A percentile compares a stretch with the other conserved stretches of the same genome.
phyloP scores from a whole-genome alignment of 495 filamentous ascomycete genomes.

The Penicillium lividum region DNA sequence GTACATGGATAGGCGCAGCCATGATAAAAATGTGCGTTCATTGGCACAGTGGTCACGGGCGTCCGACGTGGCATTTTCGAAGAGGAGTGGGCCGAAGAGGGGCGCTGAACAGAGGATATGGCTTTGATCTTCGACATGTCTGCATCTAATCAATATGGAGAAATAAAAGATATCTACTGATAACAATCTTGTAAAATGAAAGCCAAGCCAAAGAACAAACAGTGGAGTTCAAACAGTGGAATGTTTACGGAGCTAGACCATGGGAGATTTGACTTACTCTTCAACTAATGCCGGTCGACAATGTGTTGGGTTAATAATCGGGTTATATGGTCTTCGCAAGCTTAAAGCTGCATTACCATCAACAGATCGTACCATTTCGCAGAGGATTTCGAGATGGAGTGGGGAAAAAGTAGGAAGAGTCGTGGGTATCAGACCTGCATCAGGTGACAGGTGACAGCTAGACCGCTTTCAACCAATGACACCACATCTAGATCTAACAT shows the following conservation, averaged over 20 bases:
- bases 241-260: background rate
- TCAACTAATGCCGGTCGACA: conserved; percentile 41
- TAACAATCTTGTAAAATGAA: background rate
- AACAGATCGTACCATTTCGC: conserved; percentile 17
- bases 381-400: background rate
- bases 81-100: conserved; percentile 74
- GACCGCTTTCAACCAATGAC: background rate
- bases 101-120: conserved; percentile 71
- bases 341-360: background rate
- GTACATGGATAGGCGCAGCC: conserved; percentile 88
- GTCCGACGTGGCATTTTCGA: conserved; percentile 86
- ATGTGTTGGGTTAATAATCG: conserved; percentile 39
- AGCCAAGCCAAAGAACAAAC: background rate
- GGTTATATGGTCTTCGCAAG: conserved; percentile 34
- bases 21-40: conserved; percentile 82
- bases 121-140: conserved; percentile 34
- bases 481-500: background rate
- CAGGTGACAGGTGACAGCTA: background rate
- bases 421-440: background rate
- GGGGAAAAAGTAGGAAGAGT: background rate
- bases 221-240: background rate
- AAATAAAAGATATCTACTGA: no score
- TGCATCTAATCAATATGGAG: conserved; percentile 6
- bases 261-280: conserved; percentile 33
- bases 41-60: conserved; percentile 68